Base-by-base conservation (phyloP, 805 yeast genomes). In the Wickerhamiella occidentalis region DNA sequence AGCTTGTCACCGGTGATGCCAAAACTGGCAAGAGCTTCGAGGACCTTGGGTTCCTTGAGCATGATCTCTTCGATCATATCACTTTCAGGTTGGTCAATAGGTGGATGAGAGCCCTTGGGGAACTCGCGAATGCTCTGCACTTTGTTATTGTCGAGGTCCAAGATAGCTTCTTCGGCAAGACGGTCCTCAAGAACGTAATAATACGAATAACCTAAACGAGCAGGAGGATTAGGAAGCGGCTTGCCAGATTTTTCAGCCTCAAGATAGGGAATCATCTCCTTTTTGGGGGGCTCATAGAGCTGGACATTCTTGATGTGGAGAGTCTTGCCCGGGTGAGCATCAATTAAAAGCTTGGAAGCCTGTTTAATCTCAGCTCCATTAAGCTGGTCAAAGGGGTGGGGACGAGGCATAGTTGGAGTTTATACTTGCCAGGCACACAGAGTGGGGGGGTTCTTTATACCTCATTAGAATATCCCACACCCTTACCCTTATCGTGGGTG, bases 1-100 rank as follows among this genome's bases (percentile, higher is more conserved):
- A 55, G 30, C 25, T 47, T 51, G 28, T 52, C 51, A 19, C 50
- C 54, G 17, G 53, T 51, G 18, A 56, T 50, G 5, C 57, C 87
- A 11, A 96, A 96, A 64, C 88, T 96, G 65, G 83, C 86, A 68
- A 92, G 73, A 54, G 90, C 87, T 46, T 79, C 74, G 50, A 82
- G 85, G 51, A 90, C 83, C 69, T 88, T 96, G n/a, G 97, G 96
- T 66, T 92, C 96, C 65, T 82, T 77, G 52, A 54, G 41, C 54
- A 58, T 51, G 37, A 49, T 28, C 19, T 17, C 43, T 47, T 52
- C 58, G 6, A 53, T 15, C 3, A 17, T 23, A 15, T 49, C 53
- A 26, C 51, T 47, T 50, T 58, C 60, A 35, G 76, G 84, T 38
- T 81, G 81, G 58, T 82, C 74, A 51, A 80, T 62, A 17, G 94